Percentiles rank a stretch among this genome's conserved stretches.
Evolutionary conservation across 2,329 filamentous ascomycete species (phyloP).

Genomic region (Harringtonia aguacate): DNA sequence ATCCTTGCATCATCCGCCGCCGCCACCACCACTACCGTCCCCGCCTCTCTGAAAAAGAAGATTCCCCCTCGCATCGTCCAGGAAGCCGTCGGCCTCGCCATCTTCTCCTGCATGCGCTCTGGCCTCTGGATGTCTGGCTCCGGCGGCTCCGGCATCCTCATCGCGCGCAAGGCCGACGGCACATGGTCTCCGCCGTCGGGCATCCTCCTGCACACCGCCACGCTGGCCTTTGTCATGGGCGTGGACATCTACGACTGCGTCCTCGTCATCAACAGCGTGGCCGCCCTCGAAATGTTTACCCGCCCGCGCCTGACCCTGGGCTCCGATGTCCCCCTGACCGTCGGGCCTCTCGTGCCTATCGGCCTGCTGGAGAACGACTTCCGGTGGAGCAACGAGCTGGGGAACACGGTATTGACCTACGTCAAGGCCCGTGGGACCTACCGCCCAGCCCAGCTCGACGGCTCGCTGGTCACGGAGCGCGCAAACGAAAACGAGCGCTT

Average conservation of each 20-base stretch:
- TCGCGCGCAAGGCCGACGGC: conserved; percentile 75
- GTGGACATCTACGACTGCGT: conserved; percentile 96
- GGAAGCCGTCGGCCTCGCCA: conserved; percentile 80
- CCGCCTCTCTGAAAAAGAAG: conserved; percentile 59
- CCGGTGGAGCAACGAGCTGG: conserved; percentile 32
- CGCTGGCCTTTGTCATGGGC: conserved; percentile 79
- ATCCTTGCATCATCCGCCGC: conserved; percentile 5
- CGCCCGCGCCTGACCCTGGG: conserved; percentile 62
- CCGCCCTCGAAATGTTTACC: conserved; percentile 76
- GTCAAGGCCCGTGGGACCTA: conserved; percentile 47
- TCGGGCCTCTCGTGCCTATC: conserved; percentile 47
- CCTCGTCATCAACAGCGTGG: conserved; percentile 78
- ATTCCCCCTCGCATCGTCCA: conserved; percentile 80
- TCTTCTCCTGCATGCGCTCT: conserved; percentile 93
- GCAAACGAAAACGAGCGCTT: conserved; percentile 51
- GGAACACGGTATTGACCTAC: conserved; percentile 46
- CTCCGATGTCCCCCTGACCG: conserved; percentile 13
- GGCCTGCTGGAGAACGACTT: conserved; percentile 41
- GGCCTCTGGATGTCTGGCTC: conserved; percentile 87
- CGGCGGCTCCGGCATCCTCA: conserved; percentile 77
- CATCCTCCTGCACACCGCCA: conserved; percentile 81
- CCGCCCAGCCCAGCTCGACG: conserved; percentile 43
- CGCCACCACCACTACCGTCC: conserved; percentile 28
- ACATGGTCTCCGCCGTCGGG: conserved; percentile 62
- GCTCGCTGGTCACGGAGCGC: conserved; percentile 45